Evolutionary conservation across 164 flowering plant genomes (phyloP), one percentile per base, ranked within the genome.

Genomic region (Dillenia turbinata): DNA sequence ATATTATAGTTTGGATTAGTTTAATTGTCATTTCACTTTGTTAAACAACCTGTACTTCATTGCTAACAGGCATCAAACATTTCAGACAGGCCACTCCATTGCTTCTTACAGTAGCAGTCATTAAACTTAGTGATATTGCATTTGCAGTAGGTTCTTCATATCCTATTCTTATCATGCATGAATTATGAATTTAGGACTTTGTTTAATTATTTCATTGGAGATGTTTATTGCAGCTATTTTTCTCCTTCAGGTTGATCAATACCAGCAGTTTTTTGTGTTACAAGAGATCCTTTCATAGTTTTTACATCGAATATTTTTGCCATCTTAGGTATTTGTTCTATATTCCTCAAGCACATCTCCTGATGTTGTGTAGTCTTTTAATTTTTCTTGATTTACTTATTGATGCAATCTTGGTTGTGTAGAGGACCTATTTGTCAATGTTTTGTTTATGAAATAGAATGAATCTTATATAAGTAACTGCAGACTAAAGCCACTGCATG

Each of bases 181-280:
- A 26, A 33, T 33, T 33, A 6, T 33, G 40, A 33, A 33, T 33
- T 33, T 33, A 33, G 40, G 40, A 33, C 40, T 33, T 33, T 33
- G 7, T 33, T 45, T 44, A 52, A 57, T 24, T 24, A 53, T 50
- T 9, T 66, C 45, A 12, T 10, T 48, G 57, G 45, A 22, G n/a
- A 59, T 60, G 52, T 44, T 9, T 45, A 56, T 59, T 26, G 24
- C 10, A 40, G 9, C 61, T 44, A 54, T 63, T 68, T 1, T 8
- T 45, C 64, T 67, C 26, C 49, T 57, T 56, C 69, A 93, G 97
- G 98, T 90, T 48, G 98, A 93, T 90, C 98, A 11, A 90, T 93
- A 78, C 98, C 98, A 16, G 98, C 98, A 60, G 98, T 93, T 71
- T 88, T 93, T 76, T 97, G 98, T 63, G 96, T 93, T 40, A 90